Percentiles rank a stretch among this genome's conserved stretches.
These are phyloP conservation scores for Gomphus sp. DNA, from an alignment of 1,284 basidiomycete genomes.

Conservation along the genomic window DNA sequence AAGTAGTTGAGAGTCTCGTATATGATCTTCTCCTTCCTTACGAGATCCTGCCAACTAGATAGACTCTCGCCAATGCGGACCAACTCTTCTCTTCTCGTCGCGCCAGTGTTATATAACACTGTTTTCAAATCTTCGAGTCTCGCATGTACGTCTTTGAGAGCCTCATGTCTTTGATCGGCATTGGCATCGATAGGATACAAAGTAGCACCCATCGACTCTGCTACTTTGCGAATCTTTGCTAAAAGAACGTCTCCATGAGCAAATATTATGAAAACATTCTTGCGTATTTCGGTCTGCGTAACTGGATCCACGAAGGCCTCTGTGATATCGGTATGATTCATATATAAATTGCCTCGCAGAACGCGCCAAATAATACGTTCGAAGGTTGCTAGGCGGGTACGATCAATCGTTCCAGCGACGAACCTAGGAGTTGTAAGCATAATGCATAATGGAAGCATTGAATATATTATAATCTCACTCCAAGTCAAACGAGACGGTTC, in stretches of 20 bases:
- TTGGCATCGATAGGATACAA: constrained; percentile 95
- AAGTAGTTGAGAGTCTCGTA: constrained; percentile 93
- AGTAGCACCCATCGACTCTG: constrained; percentile 96
- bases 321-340: constrained; percentile 97
- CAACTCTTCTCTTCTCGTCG: constrained; percentile 80
- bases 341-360: constrained; percentile 95
- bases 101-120: constrained; percentile 85
- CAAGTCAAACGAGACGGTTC: constrained; percentile 69
- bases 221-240: constrained; percentile 96
- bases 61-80: constrained; percentile 81
- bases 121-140: constrained; percentile 91
- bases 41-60: constrained; percentile 89
- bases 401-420: constrained; percentile 94
- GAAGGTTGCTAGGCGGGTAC: constrained; percentile 85
- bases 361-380: constrained; percentile 99
- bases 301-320: constrained; percentile 87
- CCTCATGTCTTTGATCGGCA: constrained; percentile 84
- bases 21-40: constrained; percentile 92
- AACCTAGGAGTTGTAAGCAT: constrained; percentile 44
- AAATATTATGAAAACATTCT: constrained; percentile 99
- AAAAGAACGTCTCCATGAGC: constrained; percentile 92
- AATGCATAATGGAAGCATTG: neutral
- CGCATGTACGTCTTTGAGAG: constrained; percentile 80
- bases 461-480: constrained; percentile 43
- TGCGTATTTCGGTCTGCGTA: constrained; percentile 77